These are phyloP conservation scores for Trichomonascaceae sp. DNA, from an alignment of 1,139 yeast species.

Conservation along the genomic window DNA sequence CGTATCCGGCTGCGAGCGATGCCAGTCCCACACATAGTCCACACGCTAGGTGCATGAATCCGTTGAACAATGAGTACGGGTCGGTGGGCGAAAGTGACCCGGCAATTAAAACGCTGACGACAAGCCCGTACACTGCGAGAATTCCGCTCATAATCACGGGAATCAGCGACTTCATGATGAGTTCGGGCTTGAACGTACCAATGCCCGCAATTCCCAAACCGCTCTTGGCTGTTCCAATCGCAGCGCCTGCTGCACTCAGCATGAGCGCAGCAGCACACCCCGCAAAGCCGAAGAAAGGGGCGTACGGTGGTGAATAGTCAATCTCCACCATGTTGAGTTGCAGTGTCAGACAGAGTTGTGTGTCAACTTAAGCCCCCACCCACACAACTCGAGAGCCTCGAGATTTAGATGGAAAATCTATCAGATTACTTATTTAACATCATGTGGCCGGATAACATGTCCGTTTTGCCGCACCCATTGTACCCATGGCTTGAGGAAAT, in stretches of 20 bases:
- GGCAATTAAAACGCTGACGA: slow-evolving; percentile 89
- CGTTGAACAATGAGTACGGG: slow-evolving; percentile 77
- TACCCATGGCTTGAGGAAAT: slow-evolving; percentile 55
- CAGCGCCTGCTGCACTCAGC: slow-evolving; percentile 88
- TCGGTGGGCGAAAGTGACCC: slow-evolving; percentile 74
- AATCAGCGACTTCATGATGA: slow-evolving; percentile 29
- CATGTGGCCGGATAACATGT: slow-evolving; percentile 58
- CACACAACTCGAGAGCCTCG: too few relatives aligned
- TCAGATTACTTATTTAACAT: too few relatives aligned
- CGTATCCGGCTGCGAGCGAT: slow-evolving; percentile 94
- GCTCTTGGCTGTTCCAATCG: slow-evolving; percentile 95
- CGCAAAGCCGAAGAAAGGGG: slow-evolving; percentile 92
- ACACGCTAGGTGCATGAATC: slow-evolving; percentile 94
- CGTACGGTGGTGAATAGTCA: slow-evolving; percentile 73
- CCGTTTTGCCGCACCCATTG: slow-evolving; percentile 54
- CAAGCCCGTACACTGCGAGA: slow-evolving; percentile 89
- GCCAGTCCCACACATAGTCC: slow-evolving; percentile 94
- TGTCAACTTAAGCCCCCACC: slow-evolving; percentile 3
- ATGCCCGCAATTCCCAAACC: slow-evolving; percentile 99
- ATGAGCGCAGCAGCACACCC: slow-evolving; percentile 92
- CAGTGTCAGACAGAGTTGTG: too few relatives aligned
- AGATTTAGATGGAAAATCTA: too few relatives aligned
- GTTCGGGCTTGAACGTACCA: slow-evolving; percentile 91
- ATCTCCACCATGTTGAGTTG: slow-evolving; percentile 20
- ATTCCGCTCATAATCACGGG: slow-evolving; percentile 99